Evolutionary conservation across 768 basidiomycete genomes (phyloP), one percentile per base, ranked within the genome.

Genomic region (Crucibulum laeve): DNA sequence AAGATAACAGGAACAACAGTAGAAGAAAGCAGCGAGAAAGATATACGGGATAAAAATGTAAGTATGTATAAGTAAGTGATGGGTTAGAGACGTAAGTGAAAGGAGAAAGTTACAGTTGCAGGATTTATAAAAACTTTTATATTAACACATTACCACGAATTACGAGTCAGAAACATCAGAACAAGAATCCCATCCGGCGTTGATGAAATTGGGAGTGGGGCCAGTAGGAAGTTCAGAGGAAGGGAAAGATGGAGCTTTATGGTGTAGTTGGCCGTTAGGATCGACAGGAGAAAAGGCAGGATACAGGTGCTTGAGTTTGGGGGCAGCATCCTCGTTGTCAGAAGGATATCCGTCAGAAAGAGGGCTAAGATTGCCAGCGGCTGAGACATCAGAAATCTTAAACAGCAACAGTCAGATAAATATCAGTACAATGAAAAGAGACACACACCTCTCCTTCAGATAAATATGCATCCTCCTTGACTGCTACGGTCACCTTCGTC

Each of bases 111-210:
- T n/a, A n/a, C n/a, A n/a, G n/a, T n/a, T n/a, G n/a, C n/a, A n/a
- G n/a, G n/a, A n/a, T n/a, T n/a, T n/a, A n/a, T n/a, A n/a, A n/a
- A n/a, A n/a, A n/a, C n/a, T n/a, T n/a, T n/a, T n/a, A n/a, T n/a
- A n/a, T n/a, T n/a, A n/a, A n/a, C n/a, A n/a, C n/a, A n/a, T n/a
- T n/a, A n/a, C n/a, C n/a, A n/a, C n/a, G n/a, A n/a, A 32, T 53
- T 43, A 62, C n/a, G 46, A 42, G 43, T 65, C 63, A 22, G 63
- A 63, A 19, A 50, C 42, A 40, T 77, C 71, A 40, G 76, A 73
- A 32, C 67, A 62, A 53, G 73, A 73, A 50, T 74, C 79, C 80
- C 80, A 82, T 15, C 76, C 78, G 25, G 76, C 77, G 43, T 74
- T 69, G 48, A 76, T 65, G 41, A 79, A 71, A 56, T 64, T 72